Evolutionary conservation across 495 filamentous ascomycete genomes (phyloP).

Genomic region (Xylaria cubensis): DNA sequence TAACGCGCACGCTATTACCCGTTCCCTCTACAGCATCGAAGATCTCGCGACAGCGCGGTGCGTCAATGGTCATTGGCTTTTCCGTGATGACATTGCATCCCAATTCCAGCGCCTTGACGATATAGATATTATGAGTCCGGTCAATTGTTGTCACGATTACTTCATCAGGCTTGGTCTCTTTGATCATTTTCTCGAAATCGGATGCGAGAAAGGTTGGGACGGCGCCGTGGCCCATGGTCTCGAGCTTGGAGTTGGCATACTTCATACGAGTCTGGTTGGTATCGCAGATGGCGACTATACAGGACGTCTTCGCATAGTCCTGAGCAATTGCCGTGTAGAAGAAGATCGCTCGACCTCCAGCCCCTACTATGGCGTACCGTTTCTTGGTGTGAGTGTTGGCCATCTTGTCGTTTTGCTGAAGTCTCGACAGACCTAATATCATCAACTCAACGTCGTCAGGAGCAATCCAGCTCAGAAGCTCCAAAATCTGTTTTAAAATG

Average conservation of each 20-base stretch:
- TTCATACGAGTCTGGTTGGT: slow-evolving; percentile 56
- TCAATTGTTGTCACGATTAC: slow-evolving; percentile 66
- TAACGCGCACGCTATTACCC: slow-evolving; percentile 49
- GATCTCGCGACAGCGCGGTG: slow-evolving; percentile 57
- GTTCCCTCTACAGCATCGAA: slow-evolving; percentile 51
- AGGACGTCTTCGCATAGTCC: slow-evolving; percentile 54
- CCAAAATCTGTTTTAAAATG: not conserved
- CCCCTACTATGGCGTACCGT: slow-evolving; percentile 54
- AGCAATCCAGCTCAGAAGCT: not conserved
- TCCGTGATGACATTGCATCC: slow-evolving; percentile 65
- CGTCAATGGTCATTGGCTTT: slow-evolving; percentile 68
- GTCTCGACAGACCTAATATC: not conserved
- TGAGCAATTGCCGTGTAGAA: slow-evolving; percentile 62
- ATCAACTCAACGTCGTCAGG: not conserved
- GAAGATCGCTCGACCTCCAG: slow-evolving; percentile 55
- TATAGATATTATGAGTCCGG: slow-evolving; percentile 63
- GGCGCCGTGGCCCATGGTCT: slow-evolving; percentile 40
- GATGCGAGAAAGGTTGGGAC: slow-evolving; percentile 58
- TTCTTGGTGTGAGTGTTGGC: slow-evolving; percentile 34
- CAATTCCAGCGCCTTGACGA: slow-evolving; percentile 59
- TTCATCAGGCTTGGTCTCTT: slow-evolving; percentile 59
- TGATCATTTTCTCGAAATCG: slow-evolving; percentile 62
- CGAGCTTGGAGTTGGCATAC: slow-evolving; percentile 49
- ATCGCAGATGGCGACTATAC: slow-evolving; percentile 59
- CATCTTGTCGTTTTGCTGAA: slow-evolving; percentile 22